Evolutionary conservation across 768 basidiomycete genomes (phyloP), one percentile per base, ranked within the genome.

Genomic region (Termitomyces sp.): DNA sequence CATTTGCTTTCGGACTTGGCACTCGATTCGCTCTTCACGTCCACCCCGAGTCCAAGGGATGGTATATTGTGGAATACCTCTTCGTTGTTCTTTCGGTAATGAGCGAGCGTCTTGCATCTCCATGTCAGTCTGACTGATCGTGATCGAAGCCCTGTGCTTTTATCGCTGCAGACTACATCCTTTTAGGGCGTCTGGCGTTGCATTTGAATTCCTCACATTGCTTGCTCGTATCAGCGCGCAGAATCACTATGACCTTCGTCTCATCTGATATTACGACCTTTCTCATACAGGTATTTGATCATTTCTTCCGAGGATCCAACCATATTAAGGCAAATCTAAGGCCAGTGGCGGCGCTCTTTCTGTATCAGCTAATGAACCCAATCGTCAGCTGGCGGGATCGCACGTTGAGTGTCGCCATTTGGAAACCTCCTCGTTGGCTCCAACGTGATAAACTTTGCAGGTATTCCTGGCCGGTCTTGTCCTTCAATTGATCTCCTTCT

Each of bases 81-180:
- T 77, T 86, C 63, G 77, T 85, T 58, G 83, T 82, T 8, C 74
- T 86, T 45, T 81, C 83, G 5, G 84, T 81, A 55, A 55, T 0
- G 50, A 53, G 76, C 67, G 19, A 21, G 30, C 37, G n/a, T 27
- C 59, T 17, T 34, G 5, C 27, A 6, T n/a, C 5, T 19, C 5
- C 8, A 5, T 21, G n/a, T 10, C 50, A 47, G 27, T 45, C 32
- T 9, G 19, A 21, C 14, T 34, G 28, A 48, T 39, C 12, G 27
- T 46, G 30, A 17, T 23, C 52, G 46, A 50, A 85, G 83, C 87
- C 88, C 5, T 90, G 89, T 64, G 87, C 85, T 27, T 89, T 89
- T 70, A 84, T 87, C 59, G 84, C 84, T 5, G 78, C 83, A 14
- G 78, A 84, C 63, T 89, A 90, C 62, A 70, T 88, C 54, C 74